Evolutionary conservation across 176 grass and related monocot species (phyloP).

Genomic region (Ensete glaucum): DNA sequence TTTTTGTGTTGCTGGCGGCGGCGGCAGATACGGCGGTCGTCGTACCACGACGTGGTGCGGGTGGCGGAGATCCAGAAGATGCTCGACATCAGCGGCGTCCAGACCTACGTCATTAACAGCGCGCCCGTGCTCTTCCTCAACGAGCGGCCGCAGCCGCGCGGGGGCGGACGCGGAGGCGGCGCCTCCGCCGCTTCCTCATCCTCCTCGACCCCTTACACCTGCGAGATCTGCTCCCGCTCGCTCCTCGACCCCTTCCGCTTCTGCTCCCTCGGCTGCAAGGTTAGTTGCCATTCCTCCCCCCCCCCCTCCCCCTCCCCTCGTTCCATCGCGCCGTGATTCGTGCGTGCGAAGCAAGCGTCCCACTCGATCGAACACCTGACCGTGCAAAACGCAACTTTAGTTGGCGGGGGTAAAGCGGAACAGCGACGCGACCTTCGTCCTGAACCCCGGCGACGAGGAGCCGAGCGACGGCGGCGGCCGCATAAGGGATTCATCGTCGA

Average conservation of each 20-base stretch:
- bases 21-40: constrained; percentile 56
- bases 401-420: constrained; percentile 48
- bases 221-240: constrained; percentile 69
- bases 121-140: constrained; percentile 77
- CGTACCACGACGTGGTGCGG: constrained; percentile 78
- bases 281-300: background rate
- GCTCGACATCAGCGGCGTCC: constrained; percentile 67
- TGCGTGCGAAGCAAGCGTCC: background rate
- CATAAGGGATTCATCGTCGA: background rate
- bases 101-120: constrained; percentile 95
- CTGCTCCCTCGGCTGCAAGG: constrained; percentile 58
- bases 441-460: background rate
- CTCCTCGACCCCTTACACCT: constrained; percentile 35
- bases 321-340: background rate
- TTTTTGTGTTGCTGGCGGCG: background rate
- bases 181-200: constrained; percentile 27
- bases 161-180: constrained; percentile 41
- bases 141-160: constrained; percentile 64
- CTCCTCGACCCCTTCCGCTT: constrained; percentile 45
- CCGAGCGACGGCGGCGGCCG: background rate
- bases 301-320: background rate
- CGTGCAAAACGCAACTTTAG: constrained; percentile 23
- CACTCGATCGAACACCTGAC: background rate
- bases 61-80: constrained; percentile 58
- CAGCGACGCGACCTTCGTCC: constrained; percentile 17